Base-by-base conservation (phyloP, 2,329 filamentous ascomycete genomes). In the Arthroderma uncinatum region DNA sequence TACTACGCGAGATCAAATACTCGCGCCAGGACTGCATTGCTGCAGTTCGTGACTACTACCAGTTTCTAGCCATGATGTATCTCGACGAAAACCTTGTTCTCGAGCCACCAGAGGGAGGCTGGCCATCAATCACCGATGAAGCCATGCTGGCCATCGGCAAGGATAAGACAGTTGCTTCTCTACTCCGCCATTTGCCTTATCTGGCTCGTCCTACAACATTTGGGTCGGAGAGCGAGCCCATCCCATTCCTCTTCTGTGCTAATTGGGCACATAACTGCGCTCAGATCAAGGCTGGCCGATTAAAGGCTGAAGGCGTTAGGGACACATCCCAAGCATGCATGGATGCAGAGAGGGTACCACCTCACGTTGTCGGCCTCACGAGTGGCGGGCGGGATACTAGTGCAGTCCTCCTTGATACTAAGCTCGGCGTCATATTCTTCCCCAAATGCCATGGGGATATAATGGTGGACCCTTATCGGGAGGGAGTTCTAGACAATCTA, bases 21-120 rank as follows among this genome's bases (percentile, higher is more conserved):
- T 59, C 58, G 39, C 62, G 60, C 2, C 63, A 66, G 34, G 62
- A 60, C 30, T 62, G 64, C 5, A 60, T 67, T 47, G 59, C 61
- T 25, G 61, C 67, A 2, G 60, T 71, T 44, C 55, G 61, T 47
- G 63, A 65, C 54, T 69, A 67, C 50, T 70, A 67, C 53, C 59
- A 53, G 14, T 71, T 70, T 53, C 66, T 71, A 19, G 63, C 65
- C 21, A 67, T 62, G 12, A 61, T 70, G 57, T 67, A 72, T 62
- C 65, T 68, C n/a, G 53, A 61, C 9, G 55, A 59, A 12, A 61
- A 59, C 0, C 54, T 62, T 33, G 58, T 70, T 34, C 62, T 65
- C 14, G 48, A 65, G 39, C 67, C 69, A 8, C 69, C 68, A 0
- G 58, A 61, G 16, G 62, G 58, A 23, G 70, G 71, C 50, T 73